Evolutionary conservation across 2,329 filamentous ascomycete genomes (phyloP), one percentile per base, ranked within the genome.

Genomic region (Nemania sp.): DNA sequence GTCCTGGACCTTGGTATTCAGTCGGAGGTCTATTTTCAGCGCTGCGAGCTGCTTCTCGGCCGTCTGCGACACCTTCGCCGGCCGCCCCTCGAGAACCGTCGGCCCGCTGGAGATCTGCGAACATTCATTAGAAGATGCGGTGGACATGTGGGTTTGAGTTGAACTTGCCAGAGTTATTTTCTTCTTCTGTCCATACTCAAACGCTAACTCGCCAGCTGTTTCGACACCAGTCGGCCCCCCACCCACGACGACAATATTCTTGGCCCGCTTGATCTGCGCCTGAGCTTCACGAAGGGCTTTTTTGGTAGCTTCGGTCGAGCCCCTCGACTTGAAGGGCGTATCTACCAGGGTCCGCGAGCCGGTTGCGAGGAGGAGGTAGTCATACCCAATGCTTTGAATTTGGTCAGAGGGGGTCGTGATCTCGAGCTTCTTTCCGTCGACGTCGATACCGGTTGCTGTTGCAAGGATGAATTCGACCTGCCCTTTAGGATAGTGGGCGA

Each of bases 281-380:
- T 72, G 73, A 30, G 75, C 60, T 15, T 59, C 48, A 23, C 70
- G 69, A 3, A 81, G 61, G 17, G 66, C 68, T 0, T 67, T 64
- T 48, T 72, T 73, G 23, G 78, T 79, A 50, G 73, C 63, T 49
- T 75, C 70, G 0, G 58, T 17, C 66, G 45, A 37, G 19, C 46
- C 45, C 14, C 36, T 14, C 11, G 49, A 68, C 66, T 83, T 84
- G 67, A 77, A 83, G 0, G 81, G 80, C 68, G 78, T 71, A 54
- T 65, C 68, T 4, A 72, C 74, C 19, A 63, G 68, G 26, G 74
- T 72, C 23, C 70, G 69, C 3, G 77, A 68, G 6, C 82, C 82
- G 2, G 82, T 85, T 8, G 81, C 80, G 37, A 86, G 68, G 55
- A 86, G 64, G 11, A 84, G 70, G 19, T 74, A 75, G 59, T 82